Evolutionary conservation across 164 flowering plant genomes (phyloP).

Genomic region (Stephania yunnanensis): DNA sequence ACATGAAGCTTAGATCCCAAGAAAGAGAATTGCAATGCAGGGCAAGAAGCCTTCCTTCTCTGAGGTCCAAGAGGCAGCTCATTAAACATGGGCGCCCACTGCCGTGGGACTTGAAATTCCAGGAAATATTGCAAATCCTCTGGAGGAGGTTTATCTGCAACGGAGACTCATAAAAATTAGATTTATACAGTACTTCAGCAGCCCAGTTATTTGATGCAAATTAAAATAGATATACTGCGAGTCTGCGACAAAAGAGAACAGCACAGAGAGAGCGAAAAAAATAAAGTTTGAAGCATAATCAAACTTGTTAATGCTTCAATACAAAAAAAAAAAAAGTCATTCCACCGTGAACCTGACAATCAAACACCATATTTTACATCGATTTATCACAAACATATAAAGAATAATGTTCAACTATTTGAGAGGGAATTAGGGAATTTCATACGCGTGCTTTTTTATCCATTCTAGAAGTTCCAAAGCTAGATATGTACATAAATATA

Average conservation of each 20-base stretch:
- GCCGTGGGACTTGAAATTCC: constrained; percentile 89
- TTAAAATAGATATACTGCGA: not conserved
- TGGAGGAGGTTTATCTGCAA: constrained; percentile 65
- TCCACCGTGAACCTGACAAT: not conserved
- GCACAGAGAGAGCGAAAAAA: not conserved
- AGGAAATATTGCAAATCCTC: constrained; percentile 72
- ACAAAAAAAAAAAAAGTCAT: not conserved
- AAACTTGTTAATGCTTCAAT: not conserved
- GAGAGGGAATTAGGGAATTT: not conserved
- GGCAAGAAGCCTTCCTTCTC: constrained; percentile 46
- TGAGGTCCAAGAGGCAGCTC: constrained; percentile 90
- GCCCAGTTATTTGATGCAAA: not conserved
- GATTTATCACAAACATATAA: not conserved
- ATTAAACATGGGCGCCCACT: constrained; percentile 88
- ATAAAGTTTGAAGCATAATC: not conserved
- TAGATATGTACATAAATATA: not conserved
- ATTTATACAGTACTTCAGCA: not conserved
- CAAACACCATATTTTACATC: not conserved
- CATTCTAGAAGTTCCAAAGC: not conserved
- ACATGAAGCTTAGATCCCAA: constrained; percentile 64
- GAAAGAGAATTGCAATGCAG: constrained; percentile 65
- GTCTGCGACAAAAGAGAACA: not conserved
- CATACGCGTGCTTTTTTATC: not conserved
- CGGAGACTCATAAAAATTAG: not conserved
- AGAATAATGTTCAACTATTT: not conserved